Evolutionary conservation across 1,284 basidiomycete species (phyloP), one percentile per base, ranked within the genome.

Genomic region (Tilletia setariae): DNA sequence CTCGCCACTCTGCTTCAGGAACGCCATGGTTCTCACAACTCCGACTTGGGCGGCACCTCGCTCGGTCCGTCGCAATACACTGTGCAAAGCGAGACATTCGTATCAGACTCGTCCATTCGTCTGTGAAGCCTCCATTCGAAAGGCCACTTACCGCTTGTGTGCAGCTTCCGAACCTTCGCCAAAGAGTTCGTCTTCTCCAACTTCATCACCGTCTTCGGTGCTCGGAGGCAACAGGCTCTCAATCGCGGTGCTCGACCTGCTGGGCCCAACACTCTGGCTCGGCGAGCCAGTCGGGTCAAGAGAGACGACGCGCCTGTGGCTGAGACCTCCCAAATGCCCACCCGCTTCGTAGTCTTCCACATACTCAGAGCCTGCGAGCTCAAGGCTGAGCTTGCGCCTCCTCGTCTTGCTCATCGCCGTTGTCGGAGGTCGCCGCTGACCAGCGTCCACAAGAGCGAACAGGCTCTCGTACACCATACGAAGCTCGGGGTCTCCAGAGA

Each of bases 401-500:
- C 56, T 43, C 6, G 66, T 65, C 40, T 67, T 62, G 6, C 56
- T 67, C 13, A 76, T 62, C 25, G 35, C 16, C 3, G 71, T 46
- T 16, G 69, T 68, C 21, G 76, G 69, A 23, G 66, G 65, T 2
- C 70, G 61, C 47, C 77, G 70, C 65, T 78, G 73, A 11, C 75
- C 74, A 1, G 70, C 69, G 53, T 79, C 76, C 35, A 67, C 62
- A 62, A 74, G 63, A 21, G 76, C 68, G 47, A 72, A 66, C 65
- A 73, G 76, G n/a, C 74, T 72, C 23, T 79, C 76, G 64, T 66
- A 75, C 1, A 73, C 76, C 40, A 69, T 74, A 9, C 79, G 73
- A 71, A 80, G 68, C 72, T 79, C 76, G 28, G 65, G 32, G 40
- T 80, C 78, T 23, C 76, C 77, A 6, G 73, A 70, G 8, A 70